Base-by-base conservation (phyloP, 495 filamentous ascomycete species). In the Aspergillus bertholletiae region DNA sequence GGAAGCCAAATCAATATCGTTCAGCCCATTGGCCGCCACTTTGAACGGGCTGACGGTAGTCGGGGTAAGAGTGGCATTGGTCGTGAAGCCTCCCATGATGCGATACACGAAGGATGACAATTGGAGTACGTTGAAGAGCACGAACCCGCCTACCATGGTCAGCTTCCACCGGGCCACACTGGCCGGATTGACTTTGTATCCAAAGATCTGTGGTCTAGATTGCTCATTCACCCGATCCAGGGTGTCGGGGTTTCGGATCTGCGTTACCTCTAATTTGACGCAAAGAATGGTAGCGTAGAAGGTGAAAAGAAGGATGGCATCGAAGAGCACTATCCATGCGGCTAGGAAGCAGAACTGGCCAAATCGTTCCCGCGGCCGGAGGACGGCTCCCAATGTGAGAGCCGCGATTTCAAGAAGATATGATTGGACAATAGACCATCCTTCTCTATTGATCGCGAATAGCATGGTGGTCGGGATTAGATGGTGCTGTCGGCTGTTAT, bases 281-380 rank as follows among this genome's bases (percentile, higher is more conserved):
- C 89, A 95, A 28, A 98, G 82, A 53, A 98, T 96, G 7, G 93
- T 86, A 8, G 92, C 96, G 72, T 96, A 97, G 77, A 98, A 97
- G 11, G 93, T 92, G 71, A 98, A 97, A 17, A 97, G 86, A 53
- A 97, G 75, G 49, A 97, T 77, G 69, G 90, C 91, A 76, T 98
- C 95, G 67, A 97, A 98, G 69, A 96, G 85, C 55, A 97, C 72
- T 58, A 97, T 97, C 94, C 92, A 97, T 2, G 92, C 91, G 7
- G 93, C 95, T 26, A 98, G 80, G 80, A 98, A 97, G 77, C 95
- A 98, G 76, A 98, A 98, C 64, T 96, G 95, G 63, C 91, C 84
- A 7, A 98, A 84, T 44, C 94, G 92, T 51, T 92, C 94, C 62
- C 97, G 92, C 4, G 97, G 91, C 20, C 95, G 92, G 26, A 92